Evolutionary conservation across 2,329 filamentous ascomycete genomes (phyloP).

Genomic region (Botrytis elliptica): DNA sequence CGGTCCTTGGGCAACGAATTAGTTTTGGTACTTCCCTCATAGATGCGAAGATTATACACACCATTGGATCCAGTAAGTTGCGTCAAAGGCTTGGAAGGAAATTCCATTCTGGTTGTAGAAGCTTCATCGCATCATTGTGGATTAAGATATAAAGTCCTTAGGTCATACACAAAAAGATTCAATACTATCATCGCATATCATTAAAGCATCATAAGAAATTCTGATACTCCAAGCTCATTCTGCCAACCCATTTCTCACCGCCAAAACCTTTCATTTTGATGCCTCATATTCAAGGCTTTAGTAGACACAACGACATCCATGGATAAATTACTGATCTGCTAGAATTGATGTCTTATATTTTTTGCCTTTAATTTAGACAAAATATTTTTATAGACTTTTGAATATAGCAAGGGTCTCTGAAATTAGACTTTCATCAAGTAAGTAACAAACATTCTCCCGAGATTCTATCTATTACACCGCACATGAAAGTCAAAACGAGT

Average conservation of each 20-base stretch:
- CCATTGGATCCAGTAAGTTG: conserved; percentile 60
- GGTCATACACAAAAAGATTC: not conserved
- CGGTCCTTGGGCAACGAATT: conserved; percentile 51
- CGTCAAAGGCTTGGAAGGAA: conserved; percentile 49
- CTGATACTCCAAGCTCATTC: not conserved
- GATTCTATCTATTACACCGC: not conserved
- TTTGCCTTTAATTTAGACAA: not conserved
- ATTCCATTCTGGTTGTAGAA: conserved; percentile 38
- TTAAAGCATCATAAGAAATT: not conserved
- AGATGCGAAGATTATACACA: conserved; percentile 38
- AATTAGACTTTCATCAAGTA: not conserved
- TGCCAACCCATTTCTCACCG: conserved; percentile 4
- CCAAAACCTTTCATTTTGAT: not conserved
- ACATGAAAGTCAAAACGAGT: not conserved
- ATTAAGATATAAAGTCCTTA: not conserved
- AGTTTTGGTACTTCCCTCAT: not conserved
- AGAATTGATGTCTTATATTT: not conserved
- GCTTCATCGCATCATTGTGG: conserved; percentile 11
- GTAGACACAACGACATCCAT: not conserved
- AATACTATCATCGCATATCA: not conserved
- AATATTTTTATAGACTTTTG: not conserved
- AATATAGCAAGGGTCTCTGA: not conserved
- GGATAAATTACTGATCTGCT: not conserved
- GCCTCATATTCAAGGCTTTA: not conserved
- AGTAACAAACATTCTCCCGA: not conserved